phyloP scores from a whole-genome alignment of 805 yeast genomes.

The Wickerhamiella alocasiicola region DNA sequence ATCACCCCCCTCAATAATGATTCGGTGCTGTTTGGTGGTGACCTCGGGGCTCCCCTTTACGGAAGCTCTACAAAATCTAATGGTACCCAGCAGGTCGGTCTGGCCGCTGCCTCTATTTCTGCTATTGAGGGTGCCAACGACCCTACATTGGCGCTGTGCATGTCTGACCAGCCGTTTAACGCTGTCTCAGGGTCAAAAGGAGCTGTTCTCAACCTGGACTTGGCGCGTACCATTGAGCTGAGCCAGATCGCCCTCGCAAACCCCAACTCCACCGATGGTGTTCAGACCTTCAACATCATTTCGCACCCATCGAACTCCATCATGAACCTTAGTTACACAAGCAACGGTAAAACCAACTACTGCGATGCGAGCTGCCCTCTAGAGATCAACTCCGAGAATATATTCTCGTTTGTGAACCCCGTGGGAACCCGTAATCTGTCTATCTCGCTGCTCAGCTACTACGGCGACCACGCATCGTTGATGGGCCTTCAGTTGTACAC shows the following conservation, averaged over 20 bases:
- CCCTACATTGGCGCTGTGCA: constrained; percentile 9
- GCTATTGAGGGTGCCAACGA: constrained; percentile 18
- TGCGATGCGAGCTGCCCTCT: constrained; percentile 93
- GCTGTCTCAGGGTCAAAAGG: constrained; percentile 15
- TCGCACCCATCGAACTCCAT: constrained; percentile 76
- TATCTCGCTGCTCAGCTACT: constrained; percentile 51
- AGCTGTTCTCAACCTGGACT: constrained; percentile 15
- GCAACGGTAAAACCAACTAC: constrained; percentile 48
- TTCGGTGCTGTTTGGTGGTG: constrained; percentile 67
- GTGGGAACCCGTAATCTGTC: constrained; percentile 50
- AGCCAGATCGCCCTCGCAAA: constrained; percentile 53
- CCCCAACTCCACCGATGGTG: constrained; percentile 27
- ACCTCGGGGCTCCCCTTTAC: constrained; percentile 65
- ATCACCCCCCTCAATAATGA: constrained; percentile 36
- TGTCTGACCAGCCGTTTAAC: constrained; percentile 17
- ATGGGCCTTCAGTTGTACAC: constrained; percentile 64
- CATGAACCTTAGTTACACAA: constrained; percentile 79
- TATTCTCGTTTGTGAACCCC: constrained; percentile 65
- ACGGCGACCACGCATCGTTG: constrained; percentile 58
- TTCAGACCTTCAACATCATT: constrained; percentile 53
- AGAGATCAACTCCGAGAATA: constrained; percentile 47
- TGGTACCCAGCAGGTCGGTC: constrained; percentile 19
- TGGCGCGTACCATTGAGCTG: constrained; percentile 36
- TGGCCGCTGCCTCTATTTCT: constrained; percentile 19
- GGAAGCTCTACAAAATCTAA: constrained; percentile 38